A percentile compares a stretch with the other conserved stretches of the same genome.
These are phyloP conservation scores for Apiospora pterosperma DNA, from an alignment of 2,329 filamentous ascomycete species.

Conservation along the genomic window DNA sequence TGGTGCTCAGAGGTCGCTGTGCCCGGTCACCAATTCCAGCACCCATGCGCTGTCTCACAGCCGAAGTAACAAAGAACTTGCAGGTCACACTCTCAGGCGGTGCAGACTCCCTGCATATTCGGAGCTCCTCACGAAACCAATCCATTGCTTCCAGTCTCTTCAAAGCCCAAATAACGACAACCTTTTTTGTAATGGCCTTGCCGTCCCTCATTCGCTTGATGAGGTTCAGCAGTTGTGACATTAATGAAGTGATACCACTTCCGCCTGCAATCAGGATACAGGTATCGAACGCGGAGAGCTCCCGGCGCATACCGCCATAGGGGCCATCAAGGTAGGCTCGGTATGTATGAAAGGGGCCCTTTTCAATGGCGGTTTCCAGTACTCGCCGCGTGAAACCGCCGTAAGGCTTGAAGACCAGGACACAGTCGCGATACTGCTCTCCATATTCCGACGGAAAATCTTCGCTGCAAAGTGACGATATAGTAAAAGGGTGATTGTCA, in stretches of 20 bases:
- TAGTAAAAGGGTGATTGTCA: conserved; percentile 94
- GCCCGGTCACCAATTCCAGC: conserved; percentile 30
- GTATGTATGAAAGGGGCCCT: conserved; percentile 89
- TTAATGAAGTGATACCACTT: conserved; percentile 89
- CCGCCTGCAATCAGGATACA: conserved; percentile 91
- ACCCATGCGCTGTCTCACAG: conserved; percentile 48
- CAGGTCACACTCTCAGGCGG: conserved; percentile 86
- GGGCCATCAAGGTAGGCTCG: conserved; percentile 90
- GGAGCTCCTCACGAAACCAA: conserved; percentile 94
- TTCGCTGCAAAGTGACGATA: conserved; percentile 86
- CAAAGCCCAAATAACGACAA: conserved; percentile 91
- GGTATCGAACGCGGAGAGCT: conserved; percentile 88
- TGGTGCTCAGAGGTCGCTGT: conserved; percentile 65
- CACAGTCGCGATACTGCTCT: conserved; percentile 82
- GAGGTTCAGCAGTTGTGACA: conserved; percentile 87
- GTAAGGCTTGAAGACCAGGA: conserved; percentile 87
- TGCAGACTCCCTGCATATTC: conserved; percentile 86
- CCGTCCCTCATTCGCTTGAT: conserved; percentile 95
- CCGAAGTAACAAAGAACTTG: conserved; percentile 89
- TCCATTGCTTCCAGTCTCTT: conserved; percentile 92
- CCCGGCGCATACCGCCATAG: conserved; percentile 89
- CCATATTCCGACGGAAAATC: conserved; percentile 93
- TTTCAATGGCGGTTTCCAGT: conserved; percentile 75
- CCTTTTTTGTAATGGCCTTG: conserved; percentile 86
- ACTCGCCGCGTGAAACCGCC: conserved; percentile 86